Percentiles rank a stretch among this genome's conserved stretches.
Evolutionary conservation across 164 flowering plant genomes (phyloP).

Genomic region (Vitis rotundifolia): DNA sequence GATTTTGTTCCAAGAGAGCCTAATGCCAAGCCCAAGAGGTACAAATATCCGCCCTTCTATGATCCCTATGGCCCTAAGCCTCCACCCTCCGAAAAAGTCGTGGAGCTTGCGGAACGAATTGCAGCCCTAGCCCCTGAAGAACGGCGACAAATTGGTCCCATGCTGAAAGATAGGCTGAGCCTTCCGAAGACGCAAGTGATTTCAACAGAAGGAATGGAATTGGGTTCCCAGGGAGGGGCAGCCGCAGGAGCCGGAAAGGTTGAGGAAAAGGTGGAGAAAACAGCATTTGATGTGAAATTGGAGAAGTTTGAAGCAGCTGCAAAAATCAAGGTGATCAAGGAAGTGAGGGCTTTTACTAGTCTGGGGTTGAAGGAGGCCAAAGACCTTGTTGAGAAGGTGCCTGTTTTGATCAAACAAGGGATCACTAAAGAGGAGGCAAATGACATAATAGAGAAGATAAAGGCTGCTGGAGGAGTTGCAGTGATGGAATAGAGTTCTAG

Average conservation of each 20-base stretch:
- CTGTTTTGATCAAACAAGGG: slow-evolving; percentile 71
- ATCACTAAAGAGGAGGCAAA: slow-evolving; percentile 82
- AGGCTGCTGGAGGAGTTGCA: slow-evolving; percentile 76
- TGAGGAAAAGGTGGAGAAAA: slow-evolving; percentile 75
- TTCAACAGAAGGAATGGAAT: slow-evolving; percentile 59
- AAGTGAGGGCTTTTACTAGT: slow-evolving; percentile 71
- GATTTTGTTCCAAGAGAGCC: slow-evolving; percentile 73
- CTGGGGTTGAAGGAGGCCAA: slow-evolving; percentile 89
- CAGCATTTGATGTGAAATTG: slow-evolving; percentile 79
- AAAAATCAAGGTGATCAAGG: slow-evolving; percentile 88
- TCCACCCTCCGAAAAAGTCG: slow-evolving; percentile 71
- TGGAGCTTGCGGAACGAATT: slow-evolving; percentile 72
- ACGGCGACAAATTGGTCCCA: slow-evolving; percentile 58
- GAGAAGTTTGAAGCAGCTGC: slow-evolving; percentile 82
- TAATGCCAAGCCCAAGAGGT: slow-evolving; percentile 58
- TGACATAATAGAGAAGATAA: slow-evolving; percentile 74
- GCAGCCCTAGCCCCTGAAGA: slow-evolving; percentile 72
- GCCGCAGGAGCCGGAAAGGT: slow-evolving; percentile 39
- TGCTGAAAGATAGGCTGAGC: slow-evolving; percentile 44
- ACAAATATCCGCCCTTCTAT: slow-evolving; percentile 73
- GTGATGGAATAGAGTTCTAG: slow-evolving; percentile 54
- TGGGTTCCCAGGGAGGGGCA: slow-evolving; percentile 48
- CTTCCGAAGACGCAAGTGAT: slow-evolving; percentile 64
- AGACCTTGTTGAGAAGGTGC: slow-evolving; percentile 82
- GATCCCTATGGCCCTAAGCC: slow-evolving; percentile 86